phyloP scores from a whole-genome alignment of 2,329 filamentous ascomycete species.

The Aspergillus sergii region DNA sequence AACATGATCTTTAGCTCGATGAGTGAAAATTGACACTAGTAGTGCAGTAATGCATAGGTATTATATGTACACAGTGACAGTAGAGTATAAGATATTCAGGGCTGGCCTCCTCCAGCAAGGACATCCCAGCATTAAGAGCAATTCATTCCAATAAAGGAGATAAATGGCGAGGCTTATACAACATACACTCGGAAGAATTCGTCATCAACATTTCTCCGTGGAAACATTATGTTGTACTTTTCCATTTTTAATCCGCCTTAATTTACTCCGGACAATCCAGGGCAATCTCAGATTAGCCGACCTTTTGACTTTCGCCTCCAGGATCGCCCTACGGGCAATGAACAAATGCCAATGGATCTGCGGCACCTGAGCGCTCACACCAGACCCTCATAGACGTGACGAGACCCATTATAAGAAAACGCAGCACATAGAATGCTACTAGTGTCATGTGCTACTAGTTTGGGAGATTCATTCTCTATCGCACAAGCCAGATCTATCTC shows the following conservation, averaged over 20 bases:
- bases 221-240: not conserved
- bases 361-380: not conserved
- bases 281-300: not conserved
- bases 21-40: not conserved
- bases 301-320: not conserved
- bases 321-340: not conserved
- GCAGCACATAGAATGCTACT: not conserved
- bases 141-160: not conserved
- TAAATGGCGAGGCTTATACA: not conserved
- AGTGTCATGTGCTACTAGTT: not conserved
- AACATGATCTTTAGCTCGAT: not conserved
- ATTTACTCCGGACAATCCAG: not conserved
- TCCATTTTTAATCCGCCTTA: not conserved
- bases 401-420: not conserved
- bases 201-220: not conserved
- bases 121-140: not conserved
- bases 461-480: not conserved
- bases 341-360: not conserved
- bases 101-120: not conserved
- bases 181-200: not conserved
- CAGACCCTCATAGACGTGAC: not conserved
- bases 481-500: not conserved
- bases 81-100: not conserved
- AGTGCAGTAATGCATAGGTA: not conserved
- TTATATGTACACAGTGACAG: not conserved